Conservation (phyloP, 1,139 yeast genomes). For the Wickerhamiella pararugosa region DNA sequence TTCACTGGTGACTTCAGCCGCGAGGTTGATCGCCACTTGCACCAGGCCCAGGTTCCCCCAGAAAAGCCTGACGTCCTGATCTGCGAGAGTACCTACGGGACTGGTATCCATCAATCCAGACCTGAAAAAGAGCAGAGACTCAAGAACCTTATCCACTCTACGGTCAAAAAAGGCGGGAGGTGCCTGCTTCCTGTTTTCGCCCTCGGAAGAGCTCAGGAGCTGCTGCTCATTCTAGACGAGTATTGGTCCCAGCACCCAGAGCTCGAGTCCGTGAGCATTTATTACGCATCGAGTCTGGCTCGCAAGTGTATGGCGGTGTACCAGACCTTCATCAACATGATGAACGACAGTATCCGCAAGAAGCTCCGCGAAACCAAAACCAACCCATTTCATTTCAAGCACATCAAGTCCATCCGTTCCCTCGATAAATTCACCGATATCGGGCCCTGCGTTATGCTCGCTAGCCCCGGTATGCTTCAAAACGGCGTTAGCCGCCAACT, state of each 20-base stretch:
- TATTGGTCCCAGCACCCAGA: constrained; percentile 84
- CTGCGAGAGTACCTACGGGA: constrained; percentile 93
- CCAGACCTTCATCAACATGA: constrained; percentile 91
- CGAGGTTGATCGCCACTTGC: constrained; percentile 88
- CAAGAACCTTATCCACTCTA: constrained; percentile 69
- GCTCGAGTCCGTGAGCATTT: constrained; percentile 65
- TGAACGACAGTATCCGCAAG: constrained; percentile 80
- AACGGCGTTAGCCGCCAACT: constrained; percentile 87
- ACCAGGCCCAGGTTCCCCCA: constrained; percentile 90
- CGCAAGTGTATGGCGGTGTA: constrained; percentile 95
- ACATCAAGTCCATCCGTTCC: constrained; percentile 63
- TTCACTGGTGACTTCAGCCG: constrained; percentile 96
- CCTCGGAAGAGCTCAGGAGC: constrained; percentile 90
- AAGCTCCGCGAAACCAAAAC: constrained; percentile 60
- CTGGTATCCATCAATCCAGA: constrained; percentile 92
- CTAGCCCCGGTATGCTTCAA: constrained; percentile 97
- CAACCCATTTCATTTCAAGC: constrained; percentile 85
- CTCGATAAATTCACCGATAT: constrained; percentile 79
- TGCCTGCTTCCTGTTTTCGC: constrained; percentile 92
- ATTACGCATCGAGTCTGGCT: constrained; percentile 86
- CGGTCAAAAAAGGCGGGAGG: constrained; percentile 79
- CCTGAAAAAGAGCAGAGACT: constrained; percentile 68
- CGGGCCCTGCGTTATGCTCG: constrained; percentile 92
- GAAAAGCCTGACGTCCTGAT: constrained; percentile 77
- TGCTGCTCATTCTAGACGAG: constrained; percentile 76